Evolutionary conservation across 2,329 filamentous ascomycete species (phyloP), one percentile per base, ranked within the genome.

Genomic region (Phyllosticta citriasiana): DNA sequence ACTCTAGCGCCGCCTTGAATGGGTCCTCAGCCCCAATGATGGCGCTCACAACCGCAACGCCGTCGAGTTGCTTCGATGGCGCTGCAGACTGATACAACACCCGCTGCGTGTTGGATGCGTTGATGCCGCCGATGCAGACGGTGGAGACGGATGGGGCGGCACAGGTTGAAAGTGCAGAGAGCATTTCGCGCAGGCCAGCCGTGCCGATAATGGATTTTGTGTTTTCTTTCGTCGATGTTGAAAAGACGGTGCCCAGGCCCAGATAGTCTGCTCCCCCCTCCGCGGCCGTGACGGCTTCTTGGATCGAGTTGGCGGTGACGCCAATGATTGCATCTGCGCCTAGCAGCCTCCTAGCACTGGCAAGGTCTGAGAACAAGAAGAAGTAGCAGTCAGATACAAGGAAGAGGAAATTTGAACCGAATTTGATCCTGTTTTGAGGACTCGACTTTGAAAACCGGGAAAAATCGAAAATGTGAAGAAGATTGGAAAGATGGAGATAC

Each of bases 111-210:
- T 96, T 97, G 63, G 80, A 79, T 19, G 82, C 80, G 72, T 94
- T 93, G 74, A 97, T 84, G 61, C 92, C 92, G 62, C 93, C 93
- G 67, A 97, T 97, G 70, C 88, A 90, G 55, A 97, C 92, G 5
- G 88, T 74, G 65, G 33, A 70, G 67, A 10, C 73, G 64, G 12
- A 63, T 63, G 25, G 65, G 64, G 19, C 62, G 60, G n/a, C 66
- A 16, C 68, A 77, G 1, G 76, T 71, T 25, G 76, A 78, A 56
- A 96, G 83, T 50, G 80, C 78, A 7, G 76, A 70, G 4, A 95
- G 79, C 60, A 93, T 88, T 3, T 80, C 74, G 63, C 85, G 84
- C 1, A 89, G 82, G 2, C 90, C 90, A 1, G 84, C 80, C 1
- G 88, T 83, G 16, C 89, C 89, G 65, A 93, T 87, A 67, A 92